Evolutionary conservation across 2,329 filamentous ascomycete genomes (phyloP), one percentile per base, ranked within the genome.

Genomic region (Onygenales sp.): DNA sequence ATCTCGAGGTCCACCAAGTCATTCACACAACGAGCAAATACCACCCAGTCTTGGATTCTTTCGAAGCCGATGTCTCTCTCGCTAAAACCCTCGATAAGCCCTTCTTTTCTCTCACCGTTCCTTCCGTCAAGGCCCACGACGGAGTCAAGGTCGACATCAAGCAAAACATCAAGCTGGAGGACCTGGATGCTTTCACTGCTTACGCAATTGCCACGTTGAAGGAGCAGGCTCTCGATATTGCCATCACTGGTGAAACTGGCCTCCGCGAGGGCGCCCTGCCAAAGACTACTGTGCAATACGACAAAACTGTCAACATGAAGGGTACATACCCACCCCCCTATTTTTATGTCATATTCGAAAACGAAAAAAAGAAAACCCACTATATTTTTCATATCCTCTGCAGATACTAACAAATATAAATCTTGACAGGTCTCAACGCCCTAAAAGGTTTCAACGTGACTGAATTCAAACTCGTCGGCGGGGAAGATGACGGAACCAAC

Each of bases 281-380:
- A 0, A 71, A 68, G 43, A 76, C 71, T 4, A 69, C 64, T 1
- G 75, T 83, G 21, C 68, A 77, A 42, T 84, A 81, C 63, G 75
- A 83, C 64, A 76, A 82, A 60, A 72, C 73, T 2, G 69, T 78
- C n/a, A 73, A 70, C n/a, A 76, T 82, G 71, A 80, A 78, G 61
- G 79, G 80, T 81, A 61, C 27, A n/a, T 42, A 5, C 8, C 3
- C n/a, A 7, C 7, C 6, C 35, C 17, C 10, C 14, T 27, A 5
- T 21, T 39, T 9, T 35, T 46, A 27, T 27, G 21, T 5, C 21
- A 27, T 27, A 27, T 27, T 27, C 21, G 21, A 27, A 27, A 27
- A 27, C 21, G 3, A 5, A 27, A 27, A 27, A 27, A 27, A 5
- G 5, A 27, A 27, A 27, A 3, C 21, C 21, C 21, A 5, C 21